phyloP scores from a whole-genome alignment of 129 eudicot species.

The Flaveria linearis region DNA sequence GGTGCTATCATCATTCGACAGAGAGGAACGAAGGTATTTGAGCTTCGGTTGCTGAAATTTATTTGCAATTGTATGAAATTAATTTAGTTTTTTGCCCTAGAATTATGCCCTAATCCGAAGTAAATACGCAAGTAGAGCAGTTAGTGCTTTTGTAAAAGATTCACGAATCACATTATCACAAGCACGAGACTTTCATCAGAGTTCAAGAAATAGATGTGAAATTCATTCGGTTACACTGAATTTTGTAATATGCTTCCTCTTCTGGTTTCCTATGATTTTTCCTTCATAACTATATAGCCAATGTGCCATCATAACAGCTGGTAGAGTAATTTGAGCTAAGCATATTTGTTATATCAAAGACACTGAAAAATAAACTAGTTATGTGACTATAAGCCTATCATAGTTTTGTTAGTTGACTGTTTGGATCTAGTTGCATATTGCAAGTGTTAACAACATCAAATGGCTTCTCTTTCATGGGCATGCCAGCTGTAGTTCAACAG shows the following conservation, averaged over 20 bases:
- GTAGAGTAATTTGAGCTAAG: slow-evolving; percentile 15
- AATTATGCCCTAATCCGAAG: slow-evolving; percentile 14
- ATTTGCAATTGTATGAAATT: slow-evolving; percentile 14
- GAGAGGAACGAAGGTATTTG: slow-evolving; percentile 83
- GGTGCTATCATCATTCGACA: slow-evolving; percentile 91
- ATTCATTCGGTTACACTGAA: background rate
- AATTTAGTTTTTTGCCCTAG: slow-evolving; percentile 1
- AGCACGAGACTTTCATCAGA: background rate
- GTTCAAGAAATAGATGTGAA: background rate
- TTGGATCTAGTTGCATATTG: slow-evolving; percentile 19
- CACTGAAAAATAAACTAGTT: background rate
- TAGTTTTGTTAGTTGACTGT: background rate
- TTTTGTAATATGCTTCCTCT: background rate
- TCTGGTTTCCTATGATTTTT: too few relatives aligned
- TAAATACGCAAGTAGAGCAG: background rate
- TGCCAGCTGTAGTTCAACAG: background rate
- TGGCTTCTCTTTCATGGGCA: too few relatives aligned
- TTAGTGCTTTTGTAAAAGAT: background rate
- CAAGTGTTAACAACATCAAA: background rate
- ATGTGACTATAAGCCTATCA: background rate
- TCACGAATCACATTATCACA: background rate
- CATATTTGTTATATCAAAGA: background rate
- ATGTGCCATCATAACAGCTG: background rate
- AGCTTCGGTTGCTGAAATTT: background rate
- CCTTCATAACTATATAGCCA: background rate